phyloP scores from a whole-genome alignment of 1,284 basidiomycete species.

The Microbotryomycetes sp. region DNA sequence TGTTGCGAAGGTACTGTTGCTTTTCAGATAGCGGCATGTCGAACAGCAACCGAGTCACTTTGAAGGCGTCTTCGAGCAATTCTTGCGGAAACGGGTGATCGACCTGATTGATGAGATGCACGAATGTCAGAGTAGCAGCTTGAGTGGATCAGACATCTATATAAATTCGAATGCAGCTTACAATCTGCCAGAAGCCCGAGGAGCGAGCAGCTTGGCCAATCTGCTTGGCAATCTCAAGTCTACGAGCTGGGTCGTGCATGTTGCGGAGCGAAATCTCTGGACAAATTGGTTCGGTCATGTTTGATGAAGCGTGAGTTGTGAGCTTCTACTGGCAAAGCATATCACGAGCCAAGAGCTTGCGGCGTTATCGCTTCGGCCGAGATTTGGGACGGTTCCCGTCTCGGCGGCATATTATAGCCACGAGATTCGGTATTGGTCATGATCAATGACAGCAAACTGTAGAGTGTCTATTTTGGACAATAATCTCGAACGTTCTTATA shows the following conservation, averaged over 20 bases:
- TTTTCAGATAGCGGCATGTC: neutral
- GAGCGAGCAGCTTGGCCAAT: neutral
- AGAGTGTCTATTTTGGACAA: slow-evolving; percentile 6
- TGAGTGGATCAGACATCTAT: too few species aligned
- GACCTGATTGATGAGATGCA: too few species aligned
- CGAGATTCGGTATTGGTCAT: too few species aligned
- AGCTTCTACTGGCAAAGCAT: too few species aligned
- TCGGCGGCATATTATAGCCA: too few species aligned
- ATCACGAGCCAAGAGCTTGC: neutral
- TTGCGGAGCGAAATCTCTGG: neutral
- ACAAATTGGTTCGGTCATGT: neutral
- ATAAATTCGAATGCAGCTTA: too few species aligned
- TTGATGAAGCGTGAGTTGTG: neutral
- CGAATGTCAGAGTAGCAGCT: too few species aligned
- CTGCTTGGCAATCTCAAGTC: neutral
- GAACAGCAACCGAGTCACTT: neutral
- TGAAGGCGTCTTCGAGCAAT: neutral
- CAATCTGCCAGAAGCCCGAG: neutral
- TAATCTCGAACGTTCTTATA: slow-evolving; percentile 9
- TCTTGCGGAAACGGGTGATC: neutral
- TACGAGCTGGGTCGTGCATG: neutral
- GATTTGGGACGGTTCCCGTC: neutral
- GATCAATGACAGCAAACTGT: too few species aligned
- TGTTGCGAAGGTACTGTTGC: neutral
- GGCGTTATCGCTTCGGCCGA: neutral